Evolutionary conservation across 1,139 yeast genomes (phyloP).

Genomic region (Protomyces inundatus): DNA sequence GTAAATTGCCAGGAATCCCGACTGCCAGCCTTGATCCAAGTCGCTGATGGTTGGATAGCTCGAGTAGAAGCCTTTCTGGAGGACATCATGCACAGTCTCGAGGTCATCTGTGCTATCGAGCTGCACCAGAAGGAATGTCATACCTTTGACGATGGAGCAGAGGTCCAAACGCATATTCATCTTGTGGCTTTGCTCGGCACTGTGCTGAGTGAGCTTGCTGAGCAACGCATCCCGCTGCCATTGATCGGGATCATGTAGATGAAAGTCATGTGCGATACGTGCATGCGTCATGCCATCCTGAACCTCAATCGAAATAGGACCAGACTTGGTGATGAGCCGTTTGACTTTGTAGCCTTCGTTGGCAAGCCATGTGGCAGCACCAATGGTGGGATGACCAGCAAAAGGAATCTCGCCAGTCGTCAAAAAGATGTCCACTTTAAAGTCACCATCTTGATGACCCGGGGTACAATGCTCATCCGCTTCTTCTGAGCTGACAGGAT

Average conservation of each 20-base stretch:
- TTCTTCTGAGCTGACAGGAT: not conserved
- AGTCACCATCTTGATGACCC: not conserved
- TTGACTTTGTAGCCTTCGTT: not conserved
- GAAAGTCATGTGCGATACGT: slow-evolving; percentile 1
- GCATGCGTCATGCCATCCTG: not conserved
- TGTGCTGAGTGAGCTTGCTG: too few species aligned
- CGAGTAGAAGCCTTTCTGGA: too few species aligned
- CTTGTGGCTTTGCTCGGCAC: not conserved
- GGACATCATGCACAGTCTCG: not conserved
- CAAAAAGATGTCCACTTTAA: slow-evolving; percentile 16
- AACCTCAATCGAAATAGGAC: not conserved
- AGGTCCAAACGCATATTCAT: not conserved
- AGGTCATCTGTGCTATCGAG: not conserved
- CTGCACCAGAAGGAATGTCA: slow-evolving; percentile 19
- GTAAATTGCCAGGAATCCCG: slow-evolving; percentile 11
- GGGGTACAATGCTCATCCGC: not conserved
- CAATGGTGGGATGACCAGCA: slow-evolving; percentile 24
- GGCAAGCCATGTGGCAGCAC: not conserved
- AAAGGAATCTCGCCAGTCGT: slow-evolving; percentile 11
- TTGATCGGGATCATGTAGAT: not conserved
- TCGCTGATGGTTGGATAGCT: not conserved
- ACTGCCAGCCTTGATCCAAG: slow-evolving; percentile 9
- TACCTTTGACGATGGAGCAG: slow-evolving; percentile 14
- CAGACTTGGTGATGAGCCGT: not conserved
- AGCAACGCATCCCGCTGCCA: not conserved